Base-by-base conservation (phyloP, 352 stramenopile genomes). In the Phytophthora palmivora region DNA sequence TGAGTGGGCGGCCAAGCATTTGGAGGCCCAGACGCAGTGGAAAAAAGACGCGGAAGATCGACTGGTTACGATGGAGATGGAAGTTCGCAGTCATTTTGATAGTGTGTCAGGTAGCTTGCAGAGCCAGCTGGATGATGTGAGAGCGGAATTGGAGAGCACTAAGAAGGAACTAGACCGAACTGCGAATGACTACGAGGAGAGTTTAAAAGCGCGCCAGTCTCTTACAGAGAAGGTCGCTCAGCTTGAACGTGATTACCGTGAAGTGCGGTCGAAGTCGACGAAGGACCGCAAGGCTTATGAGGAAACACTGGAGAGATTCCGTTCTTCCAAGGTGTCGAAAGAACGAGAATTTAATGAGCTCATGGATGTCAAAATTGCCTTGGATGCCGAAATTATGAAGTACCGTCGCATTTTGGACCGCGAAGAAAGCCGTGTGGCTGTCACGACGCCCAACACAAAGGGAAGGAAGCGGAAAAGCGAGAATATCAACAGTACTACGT, bases 351-450 rank as follows among this genome's bases (percentile, higher is more conserved):
- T 95, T 46, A 95, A 95, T 52, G 86, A 94, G 55, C 76, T 94
- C 41, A 94, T 94, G 86, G 86, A 94, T 52, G 84, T 94, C 22
- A 94, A 94, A 58, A 94, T 94, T 46, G 81, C 75, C 1, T 72
- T 92, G 18, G 79, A 88, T 43, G 74, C 78, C 16, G 86, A 94
- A 66, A 92, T 94, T 52, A 86, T 79, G 58, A 84, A 87, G 39
- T 94, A 94, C 59, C 82, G 79, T 21, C 83, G 82, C 19, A 94
- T 94, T 65, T 70, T 94, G 53, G 84, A 92, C 64, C 86, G 86
- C 15, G 83, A 94, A 58, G 83, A 92, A 57, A 85, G 63, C 21
- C 84, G 83, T 24, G 80, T 92, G 0, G 80, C 80, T 43, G 58
- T 86, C 4, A 63, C 81, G n/a, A 91, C 79, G 9, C 83, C 79